Percentiles rank a stretch among this genome's conserved stretches.
phyloP scores from a whole-genome alignment of 371 early-diverging fungal species.

The Mortierella sp. region DNA sequence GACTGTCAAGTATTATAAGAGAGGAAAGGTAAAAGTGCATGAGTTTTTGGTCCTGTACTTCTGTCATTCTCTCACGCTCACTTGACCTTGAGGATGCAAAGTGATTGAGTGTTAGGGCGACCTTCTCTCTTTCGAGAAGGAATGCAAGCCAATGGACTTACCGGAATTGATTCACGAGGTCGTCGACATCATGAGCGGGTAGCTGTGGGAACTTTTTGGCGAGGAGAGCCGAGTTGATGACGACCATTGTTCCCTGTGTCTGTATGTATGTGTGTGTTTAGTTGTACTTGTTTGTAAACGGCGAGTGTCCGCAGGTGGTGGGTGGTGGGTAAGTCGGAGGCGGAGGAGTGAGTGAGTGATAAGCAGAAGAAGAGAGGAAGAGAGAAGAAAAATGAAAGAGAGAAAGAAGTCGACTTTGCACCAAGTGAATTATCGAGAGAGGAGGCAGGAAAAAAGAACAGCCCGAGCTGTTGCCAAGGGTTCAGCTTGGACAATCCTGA shows the following conservation, averaged over 20 bases:
- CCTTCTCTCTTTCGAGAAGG: neutral
- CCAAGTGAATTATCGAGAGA: constrained; percentile 4
- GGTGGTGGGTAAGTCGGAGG: neutral
- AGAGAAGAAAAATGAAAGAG: neutral
- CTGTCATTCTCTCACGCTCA: constrained; percentile 5
- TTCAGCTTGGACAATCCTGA: neutral
- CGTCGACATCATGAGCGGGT: constrained; percentile 72
- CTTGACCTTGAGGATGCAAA: neutral
- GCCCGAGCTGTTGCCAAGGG: neutral
- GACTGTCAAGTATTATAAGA: constrained; percentile 55
- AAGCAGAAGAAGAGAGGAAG: neutral
- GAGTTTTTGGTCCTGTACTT: neutral
- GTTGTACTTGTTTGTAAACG: neutral
- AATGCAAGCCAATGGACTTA: constrained; percentile 46
- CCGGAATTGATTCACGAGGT: constrained; percentile 74
- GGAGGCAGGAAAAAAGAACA: neutral
- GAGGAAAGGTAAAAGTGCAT: neutral
- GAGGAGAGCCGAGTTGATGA: constrained; percentile 59
- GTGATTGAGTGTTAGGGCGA: neutral
- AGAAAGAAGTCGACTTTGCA: constrained; percentile 3
- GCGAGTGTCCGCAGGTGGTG: neutral
- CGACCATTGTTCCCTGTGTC: constrained; percentile 31
- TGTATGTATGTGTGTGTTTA: neutral
- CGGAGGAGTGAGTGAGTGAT: constrained; percentile 7
- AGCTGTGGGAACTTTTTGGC: constrained; percentile 74